Evolutionary conservation across 2,329 filamentous ascomycete genomes (phyloP).

Genomic region (Zymoseptoria ardabiliae): DNA sequence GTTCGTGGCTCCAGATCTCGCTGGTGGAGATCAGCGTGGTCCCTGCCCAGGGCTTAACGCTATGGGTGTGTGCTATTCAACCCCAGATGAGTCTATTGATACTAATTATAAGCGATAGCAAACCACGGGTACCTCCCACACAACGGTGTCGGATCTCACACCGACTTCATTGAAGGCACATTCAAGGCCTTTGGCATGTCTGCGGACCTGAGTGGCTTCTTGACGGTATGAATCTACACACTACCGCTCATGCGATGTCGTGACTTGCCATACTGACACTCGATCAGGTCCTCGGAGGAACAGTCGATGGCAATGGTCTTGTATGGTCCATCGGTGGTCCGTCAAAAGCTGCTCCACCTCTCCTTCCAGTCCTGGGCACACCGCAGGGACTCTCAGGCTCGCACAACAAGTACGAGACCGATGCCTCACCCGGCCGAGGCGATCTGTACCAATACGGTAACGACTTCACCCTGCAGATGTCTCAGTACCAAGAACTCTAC

Average conservation of each 20-base stretch:
- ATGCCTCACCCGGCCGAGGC: neutral
- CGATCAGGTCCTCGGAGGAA: neutral
- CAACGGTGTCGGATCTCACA: conserved; percentile 29
- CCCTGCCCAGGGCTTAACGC: conserved; percentile 27
- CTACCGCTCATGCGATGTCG: neutral
- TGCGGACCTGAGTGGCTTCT: conserved; percentile 17
- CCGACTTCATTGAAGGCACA: conserved; percentile 27
- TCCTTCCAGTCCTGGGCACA: conserved; percentile 11
- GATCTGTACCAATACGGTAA: conserved; percentile 28
- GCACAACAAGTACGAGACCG: conserved; percentile 29
- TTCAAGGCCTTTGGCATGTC: conserved; percentile 1
- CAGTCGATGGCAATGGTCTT: neutral
- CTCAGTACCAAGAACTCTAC: conserved; percentile 27
- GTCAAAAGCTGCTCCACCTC: neutral
- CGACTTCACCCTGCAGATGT: conserved; percentile 19
- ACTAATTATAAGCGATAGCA: conserved; percentile 13
- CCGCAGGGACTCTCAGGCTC: conserved; percentile 21
- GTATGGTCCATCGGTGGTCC: neutral
- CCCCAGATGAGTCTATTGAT: conserved; percentile 10
- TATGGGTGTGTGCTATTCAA: conserved; percentile 2
- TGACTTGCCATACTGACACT: neutral
- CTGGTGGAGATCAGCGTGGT: conserved; percentile 16
- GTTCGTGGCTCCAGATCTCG: conserved; percentile 13
- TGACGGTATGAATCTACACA: conserved; percentile 2
- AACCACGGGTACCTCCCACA: conserved; percentile 25